Evolutionary conservation across 345 rosid species (phyloP).

Genomic region (Anastatica hierochuntica): DNA sequence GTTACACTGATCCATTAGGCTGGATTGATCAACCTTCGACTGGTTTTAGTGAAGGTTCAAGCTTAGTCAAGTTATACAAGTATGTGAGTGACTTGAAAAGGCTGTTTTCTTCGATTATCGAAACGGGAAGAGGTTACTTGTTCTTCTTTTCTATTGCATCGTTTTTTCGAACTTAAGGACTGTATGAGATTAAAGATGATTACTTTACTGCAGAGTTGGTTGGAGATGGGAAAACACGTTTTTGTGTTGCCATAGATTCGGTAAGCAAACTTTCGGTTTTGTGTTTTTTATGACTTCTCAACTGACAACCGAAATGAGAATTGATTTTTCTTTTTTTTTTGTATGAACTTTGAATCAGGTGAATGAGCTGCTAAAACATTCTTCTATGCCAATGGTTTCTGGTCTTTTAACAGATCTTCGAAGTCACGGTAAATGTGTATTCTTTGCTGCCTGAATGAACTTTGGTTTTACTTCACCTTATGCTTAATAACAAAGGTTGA

Average conservation of each 20-base stretch:
- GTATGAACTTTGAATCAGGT: slow-evolving; percentile 33
- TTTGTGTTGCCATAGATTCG: slow-evolving; percentile 74
- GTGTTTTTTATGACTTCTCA: neutral
- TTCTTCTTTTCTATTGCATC: neutral
- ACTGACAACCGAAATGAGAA: neutral
- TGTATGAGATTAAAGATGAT: slow-evolving; percentile 3
- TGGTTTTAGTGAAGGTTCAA: slow-evolving; percentile 25
- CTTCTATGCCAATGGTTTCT: slow-evolving; percentile 52
- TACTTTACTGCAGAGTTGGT: slow-evolving; percentile 42
- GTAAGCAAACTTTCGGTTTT: slow-evolving; percentile 30
- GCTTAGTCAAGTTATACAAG: slow-evolving; percentile 24
- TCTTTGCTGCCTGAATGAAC: slow-evolving; percentile 3
- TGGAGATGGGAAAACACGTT: slow-evolving; percentile 51
- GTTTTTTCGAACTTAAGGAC: neutral
- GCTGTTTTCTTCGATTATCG: slow-evolving; percentile 47
- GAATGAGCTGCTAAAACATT: slow-evolving; percentile 59
- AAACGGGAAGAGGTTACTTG: slow-evolving; percentile 60
- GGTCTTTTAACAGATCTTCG: slow-evolving; percentile 59
- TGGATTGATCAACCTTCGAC: slow-evolving; percentile 45
- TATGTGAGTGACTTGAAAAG: slow-evolving; percentile 55
- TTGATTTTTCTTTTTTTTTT: slow-evolving; percentile 6
- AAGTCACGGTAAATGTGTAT: slow-evolving; percentile 46
- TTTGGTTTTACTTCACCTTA: neutral
- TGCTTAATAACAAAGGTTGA: neutral
- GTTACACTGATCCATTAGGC: slow-evolving; percentile 75